Evolutionary conservation across 2,329 filamentous ascomycete species (phyloP).

Genomic region (Dothistroma pini): DNA sequence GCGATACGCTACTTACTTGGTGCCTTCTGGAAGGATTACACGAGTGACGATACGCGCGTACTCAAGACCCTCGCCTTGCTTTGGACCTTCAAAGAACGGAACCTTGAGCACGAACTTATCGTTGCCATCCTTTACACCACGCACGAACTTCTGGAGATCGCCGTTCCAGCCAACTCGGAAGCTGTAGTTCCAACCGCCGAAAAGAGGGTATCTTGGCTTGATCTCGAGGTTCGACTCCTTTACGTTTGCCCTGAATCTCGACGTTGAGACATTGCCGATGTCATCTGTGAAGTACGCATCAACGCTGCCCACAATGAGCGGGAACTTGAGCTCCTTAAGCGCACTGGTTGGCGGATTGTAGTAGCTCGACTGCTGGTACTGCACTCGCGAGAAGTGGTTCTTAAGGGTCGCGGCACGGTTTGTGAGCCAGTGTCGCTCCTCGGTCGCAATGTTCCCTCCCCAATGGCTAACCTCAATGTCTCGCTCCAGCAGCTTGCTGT

Average conservation of each 20-base stretch:
- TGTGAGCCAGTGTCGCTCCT: constrained; percentile 85
- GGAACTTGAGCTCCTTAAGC: constrained; percentile 76
- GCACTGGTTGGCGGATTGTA: constrained; percentile 74
- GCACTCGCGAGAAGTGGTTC: constrained; percentile 49
- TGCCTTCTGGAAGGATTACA: constrained; percentile 86
- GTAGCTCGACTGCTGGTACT: constrained; percentile 44
- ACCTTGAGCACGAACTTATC: constrained; percentile 83
- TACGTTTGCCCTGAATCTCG: constrained; percentile 72
- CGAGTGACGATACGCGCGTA: constrained; percentile 78
- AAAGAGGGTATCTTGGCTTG: constrained; percentile 92
- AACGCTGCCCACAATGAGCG: constrained; percentile 71
- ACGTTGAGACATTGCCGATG: constrained; percentile 96
- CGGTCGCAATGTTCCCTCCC: constrained; percentile 93
- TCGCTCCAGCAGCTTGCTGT: constrained; percentile 74
- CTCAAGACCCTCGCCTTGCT: constrained; percentile 76
- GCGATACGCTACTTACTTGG: constrained; percentile 58
- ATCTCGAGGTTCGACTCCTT: constrained; percentile 70
- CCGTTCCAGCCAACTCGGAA: constrained; percentile 97
- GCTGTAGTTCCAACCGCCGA: constrained; percentile 97
- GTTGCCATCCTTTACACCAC: constrained; percentile 53
- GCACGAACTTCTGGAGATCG: constrained; percentile 71
- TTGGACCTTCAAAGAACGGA: constrained; percentile 90
- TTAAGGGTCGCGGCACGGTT: constrained; percentile 75
- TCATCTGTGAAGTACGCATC: constrained; percentile 95
- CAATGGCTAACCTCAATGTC: constrained; percentile 96